Conservation (phyloP, 805 yeast genomes). For the Starmerella bacillaris region DNA sequence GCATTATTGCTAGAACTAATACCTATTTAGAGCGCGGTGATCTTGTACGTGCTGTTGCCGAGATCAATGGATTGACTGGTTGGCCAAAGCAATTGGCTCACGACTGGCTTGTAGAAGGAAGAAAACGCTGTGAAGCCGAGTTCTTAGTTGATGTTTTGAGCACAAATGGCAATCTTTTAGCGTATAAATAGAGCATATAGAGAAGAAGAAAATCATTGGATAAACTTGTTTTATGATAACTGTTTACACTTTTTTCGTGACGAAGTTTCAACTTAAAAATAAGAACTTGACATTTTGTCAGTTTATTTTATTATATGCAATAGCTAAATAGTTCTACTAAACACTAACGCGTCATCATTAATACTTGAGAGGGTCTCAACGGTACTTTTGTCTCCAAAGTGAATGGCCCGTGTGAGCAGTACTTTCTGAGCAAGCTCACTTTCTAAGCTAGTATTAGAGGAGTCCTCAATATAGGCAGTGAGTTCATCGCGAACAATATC, state of each 20-base stretch:
- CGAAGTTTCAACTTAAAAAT: not conserved
- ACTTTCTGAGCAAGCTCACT: slow-evolving; percentile 7
- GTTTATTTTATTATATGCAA: not conserved
- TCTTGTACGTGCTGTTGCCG: slow-evolving; percentile 79
- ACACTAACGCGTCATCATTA: not conserved
- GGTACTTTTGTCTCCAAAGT: slow-evolving; percentile 10
- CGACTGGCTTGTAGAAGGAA: slow-evolving; percentile 81
- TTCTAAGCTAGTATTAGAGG: slow-evolving; percentile 3
- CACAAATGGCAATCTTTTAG: not conserved
- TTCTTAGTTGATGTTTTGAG: slow-evolving; percentile 39
- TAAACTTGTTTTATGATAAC: too few species aligned
- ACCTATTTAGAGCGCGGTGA: slow-evolving; percentile 55
- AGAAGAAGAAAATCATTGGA: too few species aligned
- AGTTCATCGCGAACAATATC: slow-evolving; percentile 5
- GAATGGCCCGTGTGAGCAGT: slow-evolving; percentile 13
- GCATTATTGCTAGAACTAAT: slow-evolving; percentile 72
- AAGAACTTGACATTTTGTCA: not conserved
- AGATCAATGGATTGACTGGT: slow-evolving; percentile 74
- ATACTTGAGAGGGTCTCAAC: slow-evolving; percentile 4
- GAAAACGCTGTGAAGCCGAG: slow-evolving; percentile 78
- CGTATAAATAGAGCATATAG: too few species aligned
- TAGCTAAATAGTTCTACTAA: not conserved
- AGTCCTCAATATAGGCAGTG: slow-evolving; percentile 1
- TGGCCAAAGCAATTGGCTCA: slow-evolving; percentile 80
- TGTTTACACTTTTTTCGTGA: not conserved